phyloP scores from a whole-genome alignment of 2,329 filamentous ascomycete species.

The Colletotrichum salicis region DNA sequence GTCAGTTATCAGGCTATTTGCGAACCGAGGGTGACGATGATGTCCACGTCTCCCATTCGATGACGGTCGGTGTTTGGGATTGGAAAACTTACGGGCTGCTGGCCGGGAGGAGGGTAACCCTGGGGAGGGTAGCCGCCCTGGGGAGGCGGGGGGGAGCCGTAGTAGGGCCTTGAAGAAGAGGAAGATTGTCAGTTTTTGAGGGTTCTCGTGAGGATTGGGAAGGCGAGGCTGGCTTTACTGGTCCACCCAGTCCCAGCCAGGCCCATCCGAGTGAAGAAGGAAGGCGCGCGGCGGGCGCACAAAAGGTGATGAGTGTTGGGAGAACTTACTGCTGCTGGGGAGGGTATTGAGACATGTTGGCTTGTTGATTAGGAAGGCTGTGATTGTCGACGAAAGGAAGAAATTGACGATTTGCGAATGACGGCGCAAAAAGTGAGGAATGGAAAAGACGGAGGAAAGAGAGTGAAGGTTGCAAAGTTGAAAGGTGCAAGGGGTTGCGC shows the following conservation, averaged over 20 bases:
- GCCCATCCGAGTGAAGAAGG: neutral
- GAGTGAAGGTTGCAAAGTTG: conserved; percentile 19
- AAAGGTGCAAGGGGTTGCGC: neutral
- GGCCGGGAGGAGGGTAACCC: conserved; percentile 34
- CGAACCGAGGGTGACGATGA: neutral
- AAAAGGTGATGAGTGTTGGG: neutral
- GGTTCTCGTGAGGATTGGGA: neutral
- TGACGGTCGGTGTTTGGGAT: neutral
- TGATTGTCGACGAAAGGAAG: conserved; percentile 3
- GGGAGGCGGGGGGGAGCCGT: conserved; percentile 36
- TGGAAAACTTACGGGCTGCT: conserved; percentile 33
- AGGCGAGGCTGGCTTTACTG: neutral
- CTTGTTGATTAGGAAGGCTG: conserved; percentile 21
- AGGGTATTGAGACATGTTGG: conserved; percentile 50
- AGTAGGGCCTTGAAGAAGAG: conserved; percentile 29
- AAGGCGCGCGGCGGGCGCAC: neutral
- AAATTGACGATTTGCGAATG: neutral
- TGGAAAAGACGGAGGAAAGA: neutral
- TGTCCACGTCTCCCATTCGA: neutral
- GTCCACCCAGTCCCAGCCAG: too few relatives aligned
- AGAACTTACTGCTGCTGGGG: conserved; percentile 30
- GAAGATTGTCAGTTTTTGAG: conserved; percentile 14
- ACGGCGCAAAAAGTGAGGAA: neutral
- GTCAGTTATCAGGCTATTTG: neutral
- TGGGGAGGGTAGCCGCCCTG: conserved; percentile 40